phyloP scores from a whole-genome alignment of 2,329 filamentous ascomycete genomes.

The Scedosporium apiospermum region DNA sequence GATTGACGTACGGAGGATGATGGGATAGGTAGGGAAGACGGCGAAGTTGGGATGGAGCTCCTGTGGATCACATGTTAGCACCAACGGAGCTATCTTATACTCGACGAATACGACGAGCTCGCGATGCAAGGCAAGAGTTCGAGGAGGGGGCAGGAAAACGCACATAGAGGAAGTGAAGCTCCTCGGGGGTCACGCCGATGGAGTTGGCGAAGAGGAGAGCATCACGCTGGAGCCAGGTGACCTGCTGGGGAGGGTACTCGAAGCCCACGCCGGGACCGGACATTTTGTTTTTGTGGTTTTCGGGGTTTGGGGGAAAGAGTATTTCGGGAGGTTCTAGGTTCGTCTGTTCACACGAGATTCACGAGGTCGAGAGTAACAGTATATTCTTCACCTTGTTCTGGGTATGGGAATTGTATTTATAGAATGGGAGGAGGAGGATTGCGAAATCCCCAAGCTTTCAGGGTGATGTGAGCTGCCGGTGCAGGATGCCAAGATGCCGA shows the following conservation, averaged over 20 bases:
- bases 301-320: no score
- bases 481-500: constrained; percentile 4
- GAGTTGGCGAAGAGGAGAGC: constrained; percentile 81
- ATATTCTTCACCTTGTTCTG: background rate
- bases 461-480: background rate
- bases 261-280: constrained; percentile 57
- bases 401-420: background rate
- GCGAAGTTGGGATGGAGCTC: constrained; percentile 81
- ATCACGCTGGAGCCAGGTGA: constrained; percentile 83
- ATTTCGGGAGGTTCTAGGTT: no score
- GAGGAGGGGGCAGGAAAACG: constrained; percentile 15
- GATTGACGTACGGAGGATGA: constrained; percentile 57
- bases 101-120: background rate
- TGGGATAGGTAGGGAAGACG: constrained; percentile 81
- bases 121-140: background rate
- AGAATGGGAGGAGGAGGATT: background rate
- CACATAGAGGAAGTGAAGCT: constrained; percentile 90
- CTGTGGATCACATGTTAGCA: constrained; percentile 28
- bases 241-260: constrained; percentile 65
- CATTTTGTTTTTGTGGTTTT: constrained; percentile 7
- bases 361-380: background rate
- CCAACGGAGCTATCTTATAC: background rate
- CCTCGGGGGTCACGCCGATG: constrained; percentile 75
- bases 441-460: background rate
- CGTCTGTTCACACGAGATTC: no score